These are phyloP conservation scores for Plasmodium malariae DNA, from an alignment of 169 alveolate species.

Conservation along the genomic window DNA sequence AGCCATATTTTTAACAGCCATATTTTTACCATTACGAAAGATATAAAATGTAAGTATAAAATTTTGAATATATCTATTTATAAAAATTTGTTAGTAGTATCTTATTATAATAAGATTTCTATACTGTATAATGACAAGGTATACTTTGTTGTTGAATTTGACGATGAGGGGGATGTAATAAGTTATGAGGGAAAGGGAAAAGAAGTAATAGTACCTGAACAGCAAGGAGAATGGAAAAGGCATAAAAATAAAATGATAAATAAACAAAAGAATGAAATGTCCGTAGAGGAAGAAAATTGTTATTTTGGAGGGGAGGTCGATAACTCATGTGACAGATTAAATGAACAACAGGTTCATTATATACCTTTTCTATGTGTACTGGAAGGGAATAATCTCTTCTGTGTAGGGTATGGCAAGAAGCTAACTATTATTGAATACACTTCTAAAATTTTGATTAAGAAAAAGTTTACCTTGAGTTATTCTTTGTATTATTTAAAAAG, in stretches of 20 bases:
- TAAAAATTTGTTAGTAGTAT: slow-evolving; percentile 5
- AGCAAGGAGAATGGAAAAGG: background rate
- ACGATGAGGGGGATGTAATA: slow-evolving; percentile 7
- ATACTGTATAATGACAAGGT: slow-evolving; percentile 5
- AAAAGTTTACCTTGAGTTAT: slow-evolving; percentile 5
- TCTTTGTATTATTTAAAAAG: slow-evolving; percentile 3
- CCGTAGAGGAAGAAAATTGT: background rate
- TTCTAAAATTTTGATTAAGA: background rate
- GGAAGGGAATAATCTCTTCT: slow-evolving; percentile 27
- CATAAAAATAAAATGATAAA: background rate
- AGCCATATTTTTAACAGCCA: slow-evolving; percentile 25
- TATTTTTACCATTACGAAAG: slow-evolving; percentile 2
- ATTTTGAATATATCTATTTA: slow-evolving; percentile 1
- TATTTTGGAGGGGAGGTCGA: background rate
- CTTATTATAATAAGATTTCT: slow-evolving; percentile 18
- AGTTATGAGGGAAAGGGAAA: background rate
- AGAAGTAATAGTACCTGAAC: background rate
- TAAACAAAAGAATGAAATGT: background rate
- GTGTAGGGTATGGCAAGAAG: slow-evolving; percentile 18
- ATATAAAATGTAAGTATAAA: slow-evolving; percentile 10
- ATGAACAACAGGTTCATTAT: background rate
- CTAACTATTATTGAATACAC: slow-evolving; percentile 7
- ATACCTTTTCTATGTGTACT: slow-evolving; percentile 35
- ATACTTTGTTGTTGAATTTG: slow-evolving; percentile 2
- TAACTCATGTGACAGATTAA: background rate